Evolutionary conservation across 768 basidiomycete species (phyloP), one percentile per base, ranked within the genome.

Genomic region (Lactarius deliciosus): DNA sequence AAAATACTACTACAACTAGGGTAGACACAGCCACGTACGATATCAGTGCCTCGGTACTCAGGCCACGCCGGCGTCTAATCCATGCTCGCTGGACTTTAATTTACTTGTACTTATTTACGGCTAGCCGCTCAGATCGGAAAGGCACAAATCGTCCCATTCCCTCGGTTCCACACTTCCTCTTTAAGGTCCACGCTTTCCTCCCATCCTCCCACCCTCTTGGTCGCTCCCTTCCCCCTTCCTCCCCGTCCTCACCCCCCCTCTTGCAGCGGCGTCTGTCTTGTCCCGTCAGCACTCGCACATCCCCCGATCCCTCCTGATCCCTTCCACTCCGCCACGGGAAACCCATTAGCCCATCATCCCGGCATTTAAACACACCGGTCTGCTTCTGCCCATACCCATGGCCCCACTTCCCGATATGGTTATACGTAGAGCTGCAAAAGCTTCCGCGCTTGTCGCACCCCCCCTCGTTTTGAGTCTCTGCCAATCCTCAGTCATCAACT

Each of bases 111-210:
- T 64, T 68, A 64, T 68, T 60, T 69, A 66, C 63, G 68, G 68
- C 68, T 69, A 70, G 70, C 68, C 70, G 69, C 69, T 65, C 55
- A 60, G 57, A 70, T 70, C 69, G 70, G 70, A 70, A 53, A 68
- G 70, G 70, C 68, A 70, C 70, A 28, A 54, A 65, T 63, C 68
- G 68, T 4, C 30, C 30, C 32, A 30, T 13, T 34, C 61, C 15
- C 65, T 64, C 57, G 68, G 68, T 7, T 50, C 63, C 40, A 5
- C 41, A 45, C 47, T 66, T 57, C 60, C 64, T 61, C 59, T 53
- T 53, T 53, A 53, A 53, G 50, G 13, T 18, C 40, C 47, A 25
- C 36, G 36, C 40, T 65, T 58, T 60, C 59, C 38, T 34, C 59
- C 10, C 3, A 32, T 36, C 22, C n/a, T 47, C 47, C 34, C 45